These are phyloP conservation scores for Verticillium alfalfae DNA, from an alignment of 2,329 filamentous ascomycete species.

Conservation along the genomic window DNA sequence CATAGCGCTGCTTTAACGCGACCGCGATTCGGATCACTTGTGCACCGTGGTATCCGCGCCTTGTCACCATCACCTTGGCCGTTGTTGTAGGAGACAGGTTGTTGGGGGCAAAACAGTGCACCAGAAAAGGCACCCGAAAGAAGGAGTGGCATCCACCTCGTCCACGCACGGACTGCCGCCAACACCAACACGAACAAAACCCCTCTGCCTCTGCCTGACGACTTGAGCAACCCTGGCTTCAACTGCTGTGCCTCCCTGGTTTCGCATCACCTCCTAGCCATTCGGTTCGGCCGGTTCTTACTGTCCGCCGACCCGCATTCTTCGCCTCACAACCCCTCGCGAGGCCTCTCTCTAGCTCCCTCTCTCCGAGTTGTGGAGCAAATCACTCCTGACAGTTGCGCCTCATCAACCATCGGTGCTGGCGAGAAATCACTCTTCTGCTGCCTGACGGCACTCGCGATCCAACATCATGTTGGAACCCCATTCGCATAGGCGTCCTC, in stretches of 20 bases:
- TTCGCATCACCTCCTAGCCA: background rate
- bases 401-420: background rate
- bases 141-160: background rate
- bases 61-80: background rate
- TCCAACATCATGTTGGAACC: conserved; percentile 10
- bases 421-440: background rate
- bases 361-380: background rate
- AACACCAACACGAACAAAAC: background rate
- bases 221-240: background rate
- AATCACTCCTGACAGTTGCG: background rate
- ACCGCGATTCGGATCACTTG: background rate
- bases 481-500: conserved; percentile 16
- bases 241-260: background rate
- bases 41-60: background rate
- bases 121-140: background rate
- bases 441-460: background rate
- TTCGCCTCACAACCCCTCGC: background rate
- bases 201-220: background rate
- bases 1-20: background rate
- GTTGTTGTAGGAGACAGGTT: background rate
- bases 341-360: background rate
- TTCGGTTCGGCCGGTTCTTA: background rate
- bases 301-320: background rate
- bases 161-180: background rate
- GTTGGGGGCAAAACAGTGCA: background rate